A percentile compares a stretch with the other conserved stretches of the same genome.
Evolutionary conservation across 2,329 filamentous ascomycete species (phyloP).

Genomic region (Emydomyces testavorans): DNA sequence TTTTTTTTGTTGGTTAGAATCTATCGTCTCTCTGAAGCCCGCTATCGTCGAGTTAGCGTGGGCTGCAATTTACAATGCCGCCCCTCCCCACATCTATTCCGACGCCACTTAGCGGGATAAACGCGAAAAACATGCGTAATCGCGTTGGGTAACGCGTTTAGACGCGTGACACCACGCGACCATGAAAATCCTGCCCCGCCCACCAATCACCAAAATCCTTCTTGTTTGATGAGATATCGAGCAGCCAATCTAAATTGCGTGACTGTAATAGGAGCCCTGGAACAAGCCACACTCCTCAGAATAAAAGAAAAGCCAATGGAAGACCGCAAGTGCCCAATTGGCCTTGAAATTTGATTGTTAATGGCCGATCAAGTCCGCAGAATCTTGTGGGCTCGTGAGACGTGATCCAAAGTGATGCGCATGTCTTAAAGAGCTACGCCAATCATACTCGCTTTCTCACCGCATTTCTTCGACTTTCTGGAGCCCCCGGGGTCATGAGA

Average conservation of each 20-base stretch:
- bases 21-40: no score
- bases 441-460: constrained; percentile 1
- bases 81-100: not conserved
- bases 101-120: not conserved
- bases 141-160: constrained; percentile 5
- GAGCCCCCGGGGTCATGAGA: no score
- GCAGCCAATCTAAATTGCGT: constrained; percentile 2
- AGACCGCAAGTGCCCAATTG: not conserved
- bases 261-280: no score
- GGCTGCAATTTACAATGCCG: no score
- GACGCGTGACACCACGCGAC: constrained; percentile 8
- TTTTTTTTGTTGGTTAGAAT: no score
- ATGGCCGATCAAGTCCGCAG: not conserved
- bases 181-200: not conserved
- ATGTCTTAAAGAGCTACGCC: not conserved
- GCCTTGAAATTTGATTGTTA: not conserved
- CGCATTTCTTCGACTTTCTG: constrained; percentile 8
- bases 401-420: constrained; percentile 12
- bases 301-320: not conserved
- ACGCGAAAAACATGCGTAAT: constrained; percentile 9
- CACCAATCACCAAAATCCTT: not conserved
- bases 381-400: constrained; percentile 3
- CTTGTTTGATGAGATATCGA: not conserved
- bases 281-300: not conserved
- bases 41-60: no score